phyloP scores from a whole-genome alignment of 169 alveolate genomes.

The Plasmodium berghei region DNA sequence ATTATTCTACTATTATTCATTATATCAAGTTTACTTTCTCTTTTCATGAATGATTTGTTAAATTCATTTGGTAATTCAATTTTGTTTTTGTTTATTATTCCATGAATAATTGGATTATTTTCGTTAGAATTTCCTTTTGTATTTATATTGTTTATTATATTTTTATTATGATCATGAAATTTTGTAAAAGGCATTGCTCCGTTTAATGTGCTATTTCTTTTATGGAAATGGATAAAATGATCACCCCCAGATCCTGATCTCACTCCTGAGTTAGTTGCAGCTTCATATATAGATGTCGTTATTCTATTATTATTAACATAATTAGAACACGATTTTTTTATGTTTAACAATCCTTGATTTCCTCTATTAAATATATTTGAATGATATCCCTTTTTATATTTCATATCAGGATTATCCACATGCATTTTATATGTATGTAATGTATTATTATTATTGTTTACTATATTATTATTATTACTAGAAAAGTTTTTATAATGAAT shows the following conservation, averaged over 20 bases:
- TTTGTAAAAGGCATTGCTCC: slow-evolving; percentile 9
- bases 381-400: slow-evolving; percentile 12
- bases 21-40: no score
- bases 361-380: not conserved
- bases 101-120: no score
- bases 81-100: no score
- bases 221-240: slow-evolving; percentile 27
- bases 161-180: slow-evolving; percentile 19
- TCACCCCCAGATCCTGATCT: slow-evolving; percentile 1
- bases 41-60: no score
- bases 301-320: slow-evolving; percentile 9
- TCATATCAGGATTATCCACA: not conserved
- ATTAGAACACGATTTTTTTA: slow-evolving; percentile 22
- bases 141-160: slow-evolving; percentile 8
- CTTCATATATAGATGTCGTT: no score
- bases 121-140: no score
- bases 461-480: not conserved
- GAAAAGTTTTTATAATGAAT: not conserved
- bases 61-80: no score
- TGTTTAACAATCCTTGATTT: not conserved
- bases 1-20: no score
- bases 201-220: slow-evolving; percentile 45
- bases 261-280: no score
- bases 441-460: slow-evolving; percentile 28
- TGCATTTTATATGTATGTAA: slow-evolving; percentile 32